Conservation (phyloP, 2,329 filamentous ascomycete genomes). For the Exophiala dermatitidis region DNA sequence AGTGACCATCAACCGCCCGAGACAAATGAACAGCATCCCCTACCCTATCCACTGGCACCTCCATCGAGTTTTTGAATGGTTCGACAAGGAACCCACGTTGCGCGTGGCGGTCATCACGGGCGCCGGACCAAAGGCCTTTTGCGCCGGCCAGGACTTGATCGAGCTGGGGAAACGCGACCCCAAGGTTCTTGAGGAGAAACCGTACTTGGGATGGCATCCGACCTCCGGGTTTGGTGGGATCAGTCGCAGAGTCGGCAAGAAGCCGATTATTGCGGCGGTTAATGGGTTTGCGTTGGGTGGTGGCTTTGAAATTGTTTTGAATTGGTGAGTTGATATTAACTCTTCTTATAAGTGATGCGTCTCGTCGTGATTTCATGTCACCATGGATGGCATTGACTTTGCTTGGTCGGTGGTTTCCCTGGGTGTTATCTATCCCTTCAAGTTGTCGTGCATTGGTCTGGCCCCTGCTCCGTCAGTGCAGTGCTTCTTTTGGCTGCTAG, state of each 20-base stretch:
- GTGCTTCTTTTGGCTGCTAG: no score
- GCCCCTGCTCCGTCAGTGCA: no score
- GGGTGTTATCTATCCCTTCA: not conserved
- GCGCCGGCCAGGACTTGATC: conserved; percentile 42
- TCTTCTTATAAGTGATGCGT: not conserved
- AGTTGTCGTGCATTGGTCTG: no score
- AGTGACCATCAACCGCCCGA: conserved; percentile 41
- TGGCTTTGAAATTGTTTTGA: conserved; percentile 59
- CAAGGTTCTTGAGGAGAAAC: conserved; percentile 28
- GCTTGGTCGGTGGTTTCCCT: not conserved
- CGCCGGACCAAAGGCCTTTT: conserved; percentile 39
- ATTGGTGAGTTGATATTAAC: conserved; percentile 22
- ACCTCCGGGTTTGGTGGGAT: conserved; percentile 37
- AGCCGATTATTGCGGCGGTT: conserved; percentile 69
- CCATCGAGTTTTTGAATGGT: conserved; percentile 40
- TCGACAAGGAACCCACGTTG: conserved; percentile 39
- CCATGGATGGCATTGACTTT: not conserved
- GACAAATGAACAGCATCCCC: conserved; percentile 41
- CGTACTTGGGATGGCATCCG: conserved; percentile 27
- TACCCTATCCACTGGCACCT: conserved; percentile 38
- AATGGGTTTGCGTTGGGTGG: conserved; percentile 70
- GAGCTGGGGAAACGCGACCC: conserved; percentile 30
- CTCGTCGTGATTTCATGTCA: no score
- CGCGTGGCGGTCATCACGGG: conserved; percentile 41
- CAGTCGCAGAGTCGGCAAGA: conserved; percentile 58